A percentile compares a stretch with the other conserved stretches of the same genome.
Evolutionary conservation across 352 stramenopile genomes (phyloP).

Genomic region (Albugo candida): DNA sequence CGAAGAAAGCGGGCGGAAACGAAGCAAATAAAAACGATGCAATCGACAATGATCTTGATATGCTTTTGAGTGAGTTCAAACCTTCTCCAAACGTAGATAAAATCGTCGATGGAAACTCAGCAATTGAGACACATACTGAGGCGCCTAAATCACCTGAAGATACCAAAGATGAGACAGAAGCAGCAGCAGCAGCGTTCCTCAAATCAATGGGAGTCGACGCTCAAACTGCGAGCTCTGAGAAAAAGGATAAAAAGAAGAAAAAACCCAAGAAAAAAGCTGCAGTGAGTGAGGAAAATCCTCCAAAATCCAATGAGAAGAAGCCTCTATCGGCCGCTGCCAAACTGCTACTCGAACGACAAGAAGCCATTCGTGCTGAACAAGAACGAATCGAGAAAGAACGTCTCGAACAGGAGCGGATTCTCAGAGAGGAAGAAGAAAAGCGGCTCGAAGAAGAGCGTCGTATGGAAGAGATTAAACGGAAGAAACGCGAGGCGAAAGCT

Average conservation of each 20-base stretch:
- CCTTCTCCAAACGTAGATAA: slow-evolving; percentile 3
- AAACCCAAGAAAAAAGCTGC: slow-evolving; percentile 60
- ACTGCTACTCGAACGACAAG: slow-evolving; percentile 50
- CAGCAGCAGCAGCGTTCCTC: slow-evolving; percentile 50
- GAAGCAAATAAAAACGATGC: slow-evolving; percentile 11
- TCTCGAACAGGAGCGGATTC: slow-evolving; percentile 33
- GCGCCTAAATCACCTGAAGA: not conserved
- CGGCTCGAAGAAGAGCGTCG: slow-evolving; percentile 20
- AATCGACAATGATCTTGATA: slow-evolving; percentile 48
- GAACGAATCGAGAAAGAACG: slow-evolving; percentile 32
- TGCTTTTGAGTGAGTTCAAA: slow-evolving; percentile 36
- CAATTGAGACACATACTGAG: slow-evolving; percentile 5
- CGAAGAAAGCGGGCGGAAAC: slow-evolving; percentile 24
- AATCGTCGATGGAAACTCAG: slow-evolving; percentile 2
- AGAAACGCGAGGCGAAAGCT: slow-evolving; percentile 69
- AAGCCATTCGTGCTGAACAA: slow-evolving; percentile 45
- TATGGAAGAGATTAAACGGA: slow-evolving; percentile 42
- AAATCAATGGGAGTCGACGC: slow-evolving; percentile 51
- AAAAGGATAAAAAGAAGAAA: slow-evolving; percentile 69
- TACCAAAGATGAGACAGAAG: slow-evolving; percentile 4
- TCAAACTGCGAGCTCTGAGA: slow-evolving; percentile 27
- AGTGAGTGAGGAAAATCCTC: no score
- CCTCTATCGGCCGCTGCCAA: slow-evolving; percentile 51
- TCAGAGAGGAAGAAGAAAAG: slow-evolving; percentile 46
- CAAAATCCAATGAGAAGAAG: slow-evolving; percentile 31